Conservation (phyloP, 306 rosid species). For the Mimosa bimucronata region DNA sequence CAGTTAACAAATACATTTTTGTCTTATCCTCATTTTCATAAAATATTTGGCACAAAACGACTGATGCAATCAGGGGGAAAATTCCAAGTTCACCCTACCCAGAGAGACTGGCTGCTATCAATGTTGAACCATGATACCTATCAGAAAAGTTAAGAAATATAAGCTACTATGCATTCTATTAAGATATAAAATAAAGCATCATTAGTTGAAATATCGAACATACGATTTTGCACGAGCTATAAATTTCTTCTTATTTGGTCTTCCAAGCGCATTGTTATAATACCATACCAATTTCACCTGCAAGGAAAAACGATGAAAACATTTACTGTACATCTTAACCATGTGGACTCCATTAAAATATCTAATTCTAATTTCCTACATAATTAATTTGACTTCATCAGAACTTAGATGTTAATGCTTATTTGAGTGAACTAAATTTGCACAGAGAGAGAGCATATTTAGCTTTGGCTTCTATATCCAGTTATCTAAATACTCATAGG, state of each 20-base stretch:
- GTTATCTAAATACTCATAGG: slow-evolving; percentile 11
- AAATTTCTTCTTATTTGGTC: slow-evolving; percentile 88
- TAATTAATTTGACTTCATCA: slow-evolving; percentile 20
- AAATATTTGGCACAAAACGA: not conserved
- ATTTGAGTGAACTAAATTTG: slow-evolving; percentile 18
- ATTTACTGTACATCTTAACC: slow-evolving; percentile 9
- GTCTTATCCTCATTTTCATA: not conserved
- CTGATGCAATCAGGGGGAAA: slow-evolving; percentile 1
- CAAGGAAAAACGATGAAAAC: slow-evolving; percentile 37
- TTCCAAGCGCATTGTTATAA: slow-evolving; percentile 93
- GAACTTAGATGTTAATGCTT: not conserved
- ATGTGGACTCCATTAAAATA: slow-evolving; percentile 1
- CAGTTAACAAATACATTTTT: slow-evolving; percentile 37
- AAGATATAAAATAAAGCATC: slow-evolving; percentile 28
- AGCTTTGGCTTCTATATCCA: slow-evolving; percentile 23
- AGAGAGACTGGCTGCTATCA: slow-evolving; percentile 90
- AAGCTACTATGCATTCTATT: slow-evolving; percentile 35
- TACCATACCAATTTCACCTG: slow-evolving; percentile 99
- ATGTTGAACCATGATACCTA: slow-evolving; percentile 96
- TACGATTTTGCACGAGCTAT: slow-evolving; percentile 93
- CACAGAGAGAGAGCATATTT: slow-evolving; percentile 26
- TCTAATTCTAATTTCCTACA: slow-evolving; percentile 8
- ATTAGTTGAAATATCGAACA: slow-evolving; percentile 37
- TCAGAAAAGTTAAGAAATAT: slow-evolving; percentile 24
- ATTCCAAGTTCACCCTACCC: slow-evolving; percentile 58